Base-by-base conservation (phyloP, 2,329 filamentous ascomycete genomes). In the Cladophialophora chaetospira region DNA sequence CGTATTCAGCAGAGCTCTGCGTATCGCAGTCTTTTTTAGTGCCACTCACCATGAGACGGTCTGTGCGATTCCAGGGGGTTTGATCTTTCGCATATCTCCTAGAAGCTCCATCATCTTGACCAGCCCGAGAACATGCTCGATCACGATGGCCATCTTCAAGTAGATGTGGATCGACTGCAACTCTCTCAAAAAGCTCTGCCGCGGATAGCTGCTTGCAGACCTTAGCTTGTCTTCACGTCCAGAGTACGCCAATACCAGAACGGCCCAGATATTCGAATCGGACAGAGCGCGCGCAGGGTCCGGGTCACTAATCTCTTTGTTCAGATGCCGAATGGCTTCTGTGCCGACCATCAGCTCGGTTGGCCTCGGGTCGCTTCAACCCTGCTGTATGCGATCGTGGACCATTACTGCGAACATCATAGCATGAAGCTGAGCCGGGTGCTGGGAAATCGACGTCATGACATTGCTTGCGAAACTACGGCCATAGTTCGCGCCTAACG, bases 81-180 rank as follows among this genome's bases (percentile, higher is more conserved):
- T 65, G 26, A 75, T 67, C 8, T 69, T 68, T 3, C 66, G 57
- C 15, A 75, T 52, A 0, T 72, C 72, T 4, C 73, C 73, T 26
- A 68, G 66, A 6, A 72, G 42, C 17, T 70, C 65, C 33, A 75
- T 58, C 55, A 73, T 62, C 48, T 71, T 67, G 3, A 69, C 54
- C 33, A 73, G 50, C 1, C 71, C 71, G 28, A 64, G 58, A 10
- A 71, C 57, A 58, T 73, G 71, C 3, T 70, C 63, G 36, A 70
- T 62, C 40, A 72, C 71, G 4, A 71, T 68, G 10, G 62, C 63
- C n/a, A 71, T 63, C 51, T 38, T 47, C 17, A 70, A 69, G 47
- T 73, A 72, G 9, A 73, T 65, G 45, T 71, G 67, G 3, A 73
- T 51, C 67, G 69, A 73, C 52, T 73, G 71, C 33, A 73, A 51